Evolutionary conservation across 73 alveolate genomes (phyloP), one percentile per base, ranked within the genome.

Genomic region (Paramecium primaurelia): DNA sequence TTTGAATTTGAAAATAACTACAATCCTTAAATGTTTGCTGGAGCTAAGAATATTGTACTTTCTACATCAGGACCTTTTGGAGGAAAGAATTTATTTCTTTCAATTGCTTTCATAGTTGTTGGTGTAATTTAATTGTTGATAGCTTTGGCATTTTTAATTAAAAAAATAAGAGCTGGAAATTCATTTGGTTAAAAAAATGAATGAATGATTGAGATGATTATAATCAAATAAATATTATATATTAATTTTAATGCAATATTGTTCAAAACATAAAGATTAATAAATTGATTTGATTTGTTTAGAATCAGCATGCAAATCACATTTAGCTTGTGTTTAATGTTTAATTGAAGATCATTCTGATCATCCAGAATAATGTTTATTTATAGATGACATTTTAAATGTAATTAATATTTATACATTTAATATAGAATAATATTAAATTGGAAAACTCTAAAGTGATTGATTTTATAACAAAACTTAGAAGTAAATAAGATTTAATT

Each of bases 51-150:
- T 51, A 92, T 96, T 77, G 95, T 96, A 28, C 89, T 96, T 40
- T 94, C 98, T 68, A 96, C 98, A 6, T 93, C 96, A 40, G 93
- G 95, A 51, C 95, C 94, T 9, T 92, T 96, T 58, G 99, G 99
- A 86, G 99, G 99, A 40, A 96, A 95, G 92, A 95, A 96, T 90
- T 69, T 92, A 86, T 96, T 96, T 71, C 86, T 96, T 8, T 97
- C 96, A 12, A 80, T 94, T 22, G 71, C 96, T 2, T 96, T 94
- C 92, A 93, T 96, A 28, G 97, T 93, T 22, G 94, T 96, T 45
- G 99, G 98, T 25, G 97, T 94, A 4, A 71, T 96, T 12, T 83
- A 95, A 83, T 87, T 96, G 80, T 92, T 96, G 37, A 92, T 93
- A 44, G 94, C 97, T 4, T 59, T 94, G 77, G 92, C 94, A 44